Evolutionary conservation across 2,329 filamentous ascomycete species (phyloP), one percentile per base, ranked within the genome.

Genomic region (Dothidotthia symphoricarpi): DNA sequence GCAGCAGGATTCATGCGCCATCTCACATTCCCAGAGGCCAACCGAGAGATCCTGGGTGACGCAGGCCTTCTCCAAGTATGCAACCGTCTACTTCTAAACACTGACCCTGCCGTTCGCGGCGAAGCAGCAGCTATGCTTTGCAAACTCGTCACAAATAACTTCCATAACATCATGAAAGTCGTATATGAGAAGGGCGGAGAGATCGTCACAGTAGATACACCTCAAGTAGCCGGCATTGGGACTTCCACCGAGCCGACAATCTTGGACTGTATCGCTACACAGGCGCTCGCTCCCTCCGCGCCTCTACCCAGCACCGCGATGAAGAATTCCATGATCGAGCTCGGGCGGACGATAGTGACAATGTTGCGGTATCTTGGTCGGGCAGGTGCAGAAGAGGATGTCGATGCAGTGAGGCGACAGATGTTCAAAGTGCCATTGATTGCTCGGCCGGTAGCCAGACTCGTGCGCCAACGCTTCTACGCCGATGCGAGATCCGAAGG

Each of bases 291-390:
- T n/a, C 57, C 61, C 12, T 51, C 60, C 2, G 47, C 43, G 13
- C 60, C 64, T 16, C 19, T 66, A 3, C 63, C 63, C 4, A 67
- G 63, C 36, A 63, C 59, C n/a, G 43, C 60, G 1, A 66, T 67
- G 62, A 67, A 65, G 41, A 65, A 64, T n/a, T 46, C 60, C n/a
- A 57, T 53, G 46, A 55, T 67, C 24, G 64, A 67, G 43, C 45
- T 58, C 1, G 52, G 51, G 14, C 47, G 51, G 17, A 40, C 47
- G 3, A 49, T 44, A 22, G 41, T 41, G 6, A 40, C 34, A 11
- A 55, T 61, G 6, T 39, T 62, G 7, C 36, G 57, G 15, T 55
- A 51, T 28, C 40, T 59, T 4, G 41, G 46, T 3, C 53, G 45
- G 27, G 16, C 48, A 11, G 39, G 50, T 16, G 31, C 48, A 16